Evolutionary conservation across 2,329 filamentous ascomycete species (phyloP), one percentile per base, ranked within the genome.

Genomic region (Xylaria hypoxylon): DNA sequence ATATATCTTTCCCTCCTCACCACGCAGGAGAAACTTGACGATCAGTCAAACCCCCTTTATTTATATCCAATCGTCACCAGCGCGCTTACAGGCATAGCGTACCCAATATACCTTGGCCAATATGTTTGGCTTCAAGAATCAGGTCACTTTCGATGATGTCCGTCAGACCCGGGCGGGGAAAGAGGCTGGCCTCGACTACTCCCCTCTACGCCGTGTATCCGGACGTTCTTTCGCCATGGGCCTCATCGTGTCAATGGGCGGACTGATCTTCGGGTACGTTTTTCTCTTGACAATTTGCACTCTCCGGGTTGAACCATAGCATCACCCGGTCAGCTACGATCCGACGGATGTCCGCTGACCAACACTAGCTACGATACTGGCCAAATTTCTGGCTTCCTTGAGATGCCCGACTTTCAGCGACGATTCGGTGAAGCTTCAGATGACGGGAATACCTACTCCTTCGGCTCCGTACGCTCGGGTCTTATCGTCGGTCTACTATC

Each of bases 401-500:
- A 86, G 65, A 88, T 88, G 86, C 76, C 80, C 17, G 83, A 89
- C 73, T 89, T 88, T 75, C 73, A 84, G 2, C 71, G 77, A 5
- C 81, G 86, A 2, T 89, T 89, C 67, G 85, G 81, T 17, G 73
- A 85, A 64, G 72, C 73, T 3, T 72, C 79, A 6, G 62, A 75
- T 22, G 68, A 83, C 4, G 82, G 42, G 2, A 51, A 10, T n/a
- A 68, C 78, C 0, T 76, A 76, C 11, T 74, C 73, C 22, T 89
- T 89, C 59, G 83, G 80, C 65, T 82, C 83, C 31, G 85, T 84
- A 5, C 81, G 87, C 40, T 86, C 85, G 47, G 87, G 87, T 31
- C 83, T 87, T 10, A 87, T 90, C 38, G 87, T 89, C 58, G 85
- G 79, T 50, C 80, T 89, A 7, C 80, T 87, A 11, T 87, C 85